Evolutionary conservation across 306 rosid genomes (phyloP), one percentile per base, ranked within the genome.

Genomic region (Alnus glutinosa): DNA sequence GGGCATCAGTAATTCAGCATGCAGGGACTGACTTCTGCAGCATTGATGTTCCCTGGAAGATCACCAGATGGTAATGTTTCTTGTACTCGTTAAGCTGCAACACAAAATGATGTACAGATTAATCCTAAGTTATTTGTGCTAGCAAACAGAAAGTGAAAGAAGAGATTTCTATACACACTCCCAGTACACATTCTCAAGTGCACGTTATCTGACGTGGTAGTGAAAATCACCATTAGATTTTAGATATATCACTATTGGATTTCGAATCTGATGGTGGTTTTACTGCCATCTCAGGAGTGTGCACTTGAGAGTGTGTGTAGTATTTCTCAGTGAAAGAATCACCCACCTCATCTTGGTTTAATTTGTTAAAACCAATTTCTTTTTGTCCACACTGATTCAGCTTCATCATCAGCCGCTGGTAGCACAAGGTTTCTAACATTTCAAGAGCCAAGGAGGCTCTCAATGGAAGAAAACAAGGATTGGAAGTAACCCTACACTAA

Each of bases 21-120:
- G 75, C 76, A 3, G 88, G 91, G 13, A 89, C 79, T 0, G 83
- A 18, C 82, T 87, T 92, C 37, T 69, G 74, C 32, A 94, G 78
- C 63, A 89, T 83, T 0, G 92, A 67, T 4, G 97, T 89, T 58
- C 92, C 96, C 47, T 93, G 93, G 81, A 96, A 95, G 66, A 93
- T 77, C 97, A 96, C 85, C 84, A 93, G 87, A 67, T 82, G 97
- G 81, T 88, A 93, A 58, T 75, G 86, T 80, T 71, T 90, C 82
- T 66, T 79, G 57, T 78, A 89, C 42, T 83, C 71, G 75, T 80
- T 83, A 23, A 91, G 80, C 98, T 94, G 82, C 47, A 51, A 77
- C 0, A 14, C 54, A 6, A 70, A 74, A 12, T 39, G 1, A 36
- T 1, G 23, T 23, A n/a, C 8, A 71, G n/a, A 73, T 0, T 4